Conservation (phyloP, 169 alveolate species). For the Eimeria sp. region DNA sequence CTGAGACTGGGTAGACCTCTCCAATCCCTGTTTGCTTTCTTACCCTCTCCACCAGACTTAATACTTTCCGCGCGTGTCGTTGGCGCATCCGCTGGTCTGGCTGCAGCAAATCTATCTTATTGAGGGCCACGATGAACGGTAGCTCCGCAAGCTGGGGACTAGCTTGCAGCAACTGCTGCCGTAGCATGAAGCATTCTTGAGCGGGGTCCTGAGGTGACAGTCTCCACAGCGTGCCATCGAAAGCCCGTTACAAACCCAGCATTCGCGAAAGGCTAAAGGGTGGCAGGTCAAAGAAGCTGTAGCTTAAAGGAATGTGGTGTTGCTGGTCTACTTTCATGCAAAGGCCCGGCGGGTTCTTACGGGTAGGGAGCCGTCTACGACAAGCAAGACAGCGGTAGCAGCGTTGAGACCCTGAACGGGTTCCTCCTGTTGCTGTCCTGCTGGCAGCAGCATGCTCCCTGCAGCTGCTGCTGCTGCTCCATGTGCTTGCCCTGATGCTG, state of each 20-base stretch:
- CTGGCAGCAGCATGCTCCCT: slow-evolving; percentile 10
- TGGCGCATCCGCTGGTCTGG: not conserved
- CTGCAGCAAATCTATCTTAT: slow-evolving; percentile 25
- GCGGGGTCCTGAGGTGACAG: slow-evolving; percentile 47
- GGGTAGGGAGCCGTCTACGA: slow-evolving; percentile 50
- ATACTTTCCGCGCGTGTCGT: not conserved
- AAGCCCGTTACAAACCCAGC: not conserved
- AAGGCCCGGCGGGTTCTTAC: not conserved
- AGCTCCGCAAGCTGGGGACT: slow-evolving; percentile 45
- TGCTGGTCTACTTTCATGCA: not conserved
- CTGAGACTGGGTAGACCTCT: slow-evolving; percentile 60
- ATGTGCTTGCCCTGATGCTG: not conserved
- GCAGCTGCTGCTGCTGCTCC: slow-evolving; percentile 2
- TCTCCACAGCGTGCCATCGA: not conserved
- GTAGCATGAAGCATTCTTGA: slow-evolving; percentile 1
- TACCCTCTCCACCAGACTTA: slow-evolving; percentile 42
- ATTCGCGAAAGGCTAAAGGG: not conserved
- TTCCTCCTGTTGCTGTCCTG: slow-evolving; percentile 18
- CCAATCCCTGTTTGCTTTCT: slow-evolving; percentile 30
- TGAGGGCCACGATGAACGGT: slow-evolving; percentile 38
- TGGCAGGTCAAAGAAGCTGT: not conserved
- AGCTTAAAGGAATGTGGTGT: not conserved
- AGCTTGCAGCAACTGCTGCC: slow-evolving; percentile 44
- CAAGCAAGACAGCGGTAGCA: slow-evolving; percentile 37
- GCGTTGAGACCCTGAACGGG: slow-evolving; percentile 55